A percentile compares a stretch with the other conserved stretches of the same genome.
phyloP scores from a whole-genome alignment of 106 monocot genomes.

The Hemerocallis citrina region DNA sequence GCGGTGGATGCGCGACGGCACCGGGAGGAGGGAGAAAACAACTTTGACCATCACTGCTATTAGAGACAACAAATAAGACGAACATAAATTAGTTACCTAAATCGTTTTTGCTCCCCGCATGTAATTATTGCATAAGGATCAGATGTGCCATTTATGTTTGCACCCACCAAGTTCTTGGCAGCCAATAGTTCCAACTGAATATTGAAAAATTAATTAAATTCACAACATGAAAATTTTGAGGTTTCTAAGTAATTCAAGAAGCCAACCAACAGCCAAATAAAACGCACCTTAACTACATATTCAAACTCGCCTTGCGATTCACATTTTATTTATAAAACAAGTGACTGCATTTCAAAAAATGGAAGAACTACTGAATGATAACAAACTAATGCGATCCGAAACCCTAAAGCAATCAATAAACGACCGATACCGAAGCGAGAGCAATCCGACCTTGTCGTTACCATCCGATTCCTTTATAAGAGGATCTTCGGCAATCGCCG shows the following conservation, averaged over 20 bases:
- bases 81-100: conserved; percentile 42
- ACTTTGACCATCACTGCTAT: too few relatives aligned
- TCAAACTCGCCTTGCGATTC: conserved; percentile 3
- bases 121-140: conserved; percentile 95
- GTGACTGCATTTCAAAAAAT: conserved; percentile 6
- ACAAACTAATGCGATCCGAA: too few relatives aligned
- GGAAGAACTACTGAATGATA: too few relatives aligned
- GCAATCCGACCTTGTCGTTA: conserved; percentile 11
- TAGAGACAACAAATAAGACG: too few relatives aligned
- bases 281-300: conserved; percentile 4
- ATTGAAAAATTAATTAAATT: not conserved
- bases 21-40: too few relatives aligned
- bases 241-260: not conserved
- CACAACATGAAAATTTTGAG: too few relatives aligned
- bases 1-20: too few relatives aligned
- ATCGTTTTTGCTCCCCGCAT: conserved; percentile 84
- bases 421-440: not conserved
- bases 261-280: not conserved
- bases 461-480: conserved; percentile 23
- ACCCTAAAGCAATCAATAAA: too few relatives aligned
- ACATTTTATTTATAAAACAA: conserved; percentile 6
- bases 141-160: conserved; percentile 92
- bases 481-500: not conserved
- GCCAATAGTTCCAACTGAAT: conserved; percentile 86
- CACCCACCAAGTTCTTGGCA: conserved; percentile 85